These are phyloP conservation scores for Luzula sylvatica DNA, from an alignment of 176 grass and related monocot species.

Conservation along the genomic window DNA sequence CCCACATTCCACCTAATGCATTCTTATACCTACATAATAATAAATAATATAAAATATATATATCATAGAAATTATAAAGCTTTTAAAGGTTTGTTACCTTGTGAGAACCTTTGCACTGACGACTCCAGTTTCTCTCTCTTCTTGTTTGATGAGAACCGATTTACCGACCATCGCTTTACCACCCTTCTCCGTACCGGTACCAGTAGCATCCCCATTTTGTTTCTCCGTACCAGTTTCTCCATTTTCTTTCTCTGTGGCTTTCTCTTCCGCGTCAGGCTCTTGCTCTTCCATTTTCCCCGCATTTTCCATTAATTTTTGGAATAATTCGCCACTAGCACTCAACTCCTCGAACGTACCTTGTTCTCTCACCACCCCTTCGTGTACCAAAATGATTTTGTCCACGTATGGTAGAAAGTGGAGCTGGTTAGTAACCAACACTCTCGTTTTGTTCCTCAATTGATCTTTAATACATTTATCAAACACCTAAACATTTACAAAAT, in stretches of 20 bases:
- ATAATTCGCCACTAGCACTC: constrained; percentile 61
- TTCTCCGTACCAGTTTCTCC: constrained; percentile 18
- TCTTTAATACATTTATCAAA: constrained; percentile 98
- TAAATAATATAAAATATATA: too few species aligned
- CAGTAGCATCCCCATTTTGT: constrained; percentile 39
- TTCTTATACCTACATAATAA: constrained; percentile 61
- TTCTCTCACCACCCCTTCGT: constrained; percentile 92
- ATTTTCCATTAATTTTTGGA: constrained; percentile 99
- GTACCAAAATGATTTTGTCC: constrained; percentile 76
- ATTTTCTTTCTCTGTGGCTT: constrained; percentile 33
- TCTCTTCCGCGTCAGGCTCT: constrained; percentile 45
- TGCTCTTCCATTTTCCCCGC: constrained; percentile 99
- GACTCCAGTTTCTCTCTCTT: constrained; percentile 98
- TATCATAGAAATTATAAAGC: too few species aligned
- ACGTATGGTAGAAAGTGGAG: constrained; percentile 95
- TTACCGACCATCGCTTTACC: constrained; percentile 66
- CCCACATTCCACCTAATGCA: constrained; percentile 93
- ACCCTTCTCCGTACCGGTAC: constrained; percentile 24
- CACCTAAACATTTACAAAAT: constrained; percentile 36
- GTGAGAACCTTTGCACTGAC: constrained; percentile 79
- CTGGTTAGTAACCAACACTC: constrained; percentile 96
- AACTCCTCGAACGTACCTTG: constrained; percentile 96
- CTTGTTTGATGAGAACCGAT: constrained; percentile 93
- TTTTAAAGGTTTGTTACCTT: constrained; percentile 55
- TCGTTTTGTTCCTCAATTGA: constrained; percentile 79